A percentile compares a stretch with the other conserved stretches of the same genome.
Evolutionary conservation across 2,329 filamentous ascomycete species (phyloP).

Genomic region (Penicillium concentricum): DNA sequence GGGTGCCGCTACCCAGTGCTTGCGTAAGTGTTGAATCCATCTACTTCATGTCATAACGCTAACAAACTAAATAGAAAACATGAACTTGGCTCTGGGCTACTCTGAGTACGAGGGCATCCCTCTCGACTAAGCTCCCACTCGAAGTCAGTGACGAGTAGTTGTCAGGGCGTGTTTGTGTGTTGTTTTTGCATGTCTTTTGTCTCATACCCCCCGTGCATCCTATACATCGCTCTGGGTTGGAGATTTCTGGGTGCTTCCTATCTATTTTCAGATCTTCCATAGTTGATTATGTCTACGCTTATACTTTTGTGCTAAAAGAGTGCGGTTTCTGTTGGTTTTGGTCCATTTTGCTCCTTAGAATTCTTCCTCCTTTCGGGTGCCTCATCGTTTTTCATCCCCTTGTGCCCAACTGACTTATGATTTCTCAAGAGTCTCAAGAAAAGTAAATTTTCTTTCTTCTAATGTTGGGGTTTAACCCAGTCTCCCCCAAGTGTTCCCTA

Average conservation of each 20-base stretch:
- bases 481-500: not conserved
- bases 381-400: not conserved
- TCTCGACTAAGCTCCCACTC: constrained; percentile 42
- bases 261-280: constrained; percentile 21
- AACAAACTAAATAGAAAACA: constrained; percentile 64
- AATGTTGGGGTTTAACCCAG: not conserved
- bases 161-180: constrained; percentile 4
- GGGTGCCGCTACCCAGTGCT: constrained; percentile 87
- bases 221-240: constrained; percentile 28
- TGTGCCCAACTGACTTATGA: not conserved
- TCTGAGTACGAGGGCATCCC: constrained; percentile 87
- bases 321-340: constrained; percentile 5
- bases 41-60: constrained; percentile 1
- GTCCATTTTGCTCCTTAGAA: not conserved
- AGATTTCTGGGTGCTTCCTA: constrained; percentile 16
- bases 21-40: constrained; percentile 62
- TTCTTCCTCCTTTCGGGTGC: not conserved
- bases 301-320: constrained; percentile 11
- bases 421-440: not conserved
- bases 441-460: not conserved
- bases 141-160: constrained; percentile 8
- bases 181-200: constrained; percentile 17
- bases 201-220: constrained; percentile 33
- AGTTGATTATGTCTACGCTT: constrained; percentile 17
- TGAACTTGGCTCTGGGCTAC: constrained; percentile 89